Percentiles rank a stretch among this genome's conserved stretches.
Conservation (phyloP, 768 basidiomycete genomes). For the Serendipita indica region DNA sequence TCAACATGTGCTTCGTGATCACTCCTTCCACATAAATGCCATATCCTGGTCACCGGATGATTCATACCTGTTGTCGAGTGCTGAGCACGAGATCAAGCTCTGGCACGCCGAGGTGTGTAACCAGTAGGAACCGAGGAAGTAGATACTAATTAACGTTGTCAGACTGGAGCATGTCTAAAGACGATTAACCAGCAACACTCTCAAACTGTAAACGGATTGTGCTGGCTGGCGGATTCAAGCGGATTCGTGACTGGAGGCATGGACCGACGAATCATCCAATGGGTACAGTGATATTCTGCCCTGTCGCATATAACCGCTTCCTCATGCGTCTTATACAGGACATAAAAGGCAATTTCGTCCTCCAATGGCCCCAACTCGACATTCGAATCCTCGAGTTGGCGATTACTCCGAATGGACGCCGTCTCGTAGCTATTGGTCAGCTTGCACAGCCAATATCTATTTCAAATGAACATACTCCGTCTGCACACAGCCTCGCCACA, state of each 20-base stretch:
- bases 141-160: constrained; percentile 12
- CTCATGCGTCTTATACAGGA: no score
- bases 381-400: constrained; percentile 81
- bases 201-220: constrained; percentile 73
- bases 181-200: constrained; percentile 48
- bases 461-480: background rate
- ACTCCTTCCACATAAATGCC: constrained; percentile 61
- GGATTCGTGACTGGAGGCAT: constrained; percentile 83
- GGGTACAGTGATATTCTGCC: constrained; percentile 54
- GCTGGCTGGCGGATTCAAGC: constrained; percentile 77
- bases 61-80: constrained; percentile 61
- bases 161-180: constrained; percentile 64
- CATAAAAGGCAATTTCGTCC: constrained; percentile 53
- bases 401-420: constrained; percentile 69
- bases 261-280: constrained; percentile 68
- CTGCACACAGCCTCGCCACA: background rate
- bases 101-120: constrained; percentile 75
- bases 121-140: constrained; percentile 5
- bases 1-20: constrained; percentile 53
- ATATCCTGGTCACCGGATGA: constrained; percentile 93
- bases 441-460: constrained; percentile 1
- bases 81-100: constrained; percentile 69
- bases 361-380: constrained; percentile 46
- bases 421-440: constrained; percentile 66
- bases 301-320: background rate